Conservation (phyloP, 164 flowering plant genomes). For the Nymphaea thermarum region DNA sequence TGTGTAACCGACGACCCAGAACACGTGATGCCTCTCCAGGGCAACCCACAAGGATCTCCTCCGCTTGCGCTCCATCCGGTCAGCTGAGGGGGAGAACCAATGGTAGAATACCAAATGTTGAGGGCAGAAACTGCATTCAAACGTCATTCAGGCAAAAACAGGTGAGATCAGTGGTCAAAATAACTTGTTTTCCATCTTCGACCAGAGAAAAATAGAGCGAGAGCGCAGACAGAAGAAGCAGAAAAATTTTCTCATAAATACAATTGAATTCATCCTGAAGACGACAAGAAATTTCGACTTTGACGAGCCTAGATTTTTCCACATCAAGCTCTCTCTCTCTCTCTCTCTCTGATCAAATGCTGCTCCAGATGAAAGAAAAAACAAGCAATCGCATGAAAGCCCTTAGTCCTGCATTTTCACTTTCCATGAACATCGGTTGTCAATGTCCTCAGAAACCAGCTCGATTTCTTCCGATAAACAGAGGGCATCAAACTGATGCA, state of each 20-base stretch:
- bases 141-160: slow-evolving; percentile 4
- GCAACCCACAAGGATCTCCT: slow-evolving; percentile 76
- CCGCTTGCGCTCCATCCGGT: slow-evolving; percentile 60
- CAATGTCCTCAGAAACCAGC: background rate
- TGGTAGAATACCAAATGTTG: slow-evolving; percentile 28
- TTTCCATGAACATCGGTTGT: background rate
- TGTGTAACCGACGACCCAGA: slow-evolving; percentile 61
- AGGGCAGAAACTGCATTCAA: slow-evolving; percentile 51
- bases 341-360: background rate
- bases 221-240: background rate
- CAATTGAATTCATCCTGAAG: background rate
- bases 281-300: background rate
- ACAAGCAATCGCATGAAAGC: background rate
- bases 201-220: background rate
- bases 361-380: background rate
- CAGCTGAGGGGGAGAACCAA: slow-evolving; percentile 55
- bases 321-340: background rate
- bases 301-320: background rate
- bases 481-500: background rate
- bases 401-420: background rate
- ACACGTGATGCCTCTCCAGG: slow-evolving; percentile 74
- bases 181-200: background rate
- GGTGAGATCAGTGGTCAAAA: background rate
- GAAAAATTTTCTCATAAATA: background rate
- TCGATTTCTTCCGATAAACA: background rate